Percentiles rank a stretch among this genome's conserved stretches.
These are phyloP conservation scores for Claviceps fusiformis DNA, from an alignment of 2,329 filamentous ascomycete genomes.

Conservation along the genomic window DNA sequence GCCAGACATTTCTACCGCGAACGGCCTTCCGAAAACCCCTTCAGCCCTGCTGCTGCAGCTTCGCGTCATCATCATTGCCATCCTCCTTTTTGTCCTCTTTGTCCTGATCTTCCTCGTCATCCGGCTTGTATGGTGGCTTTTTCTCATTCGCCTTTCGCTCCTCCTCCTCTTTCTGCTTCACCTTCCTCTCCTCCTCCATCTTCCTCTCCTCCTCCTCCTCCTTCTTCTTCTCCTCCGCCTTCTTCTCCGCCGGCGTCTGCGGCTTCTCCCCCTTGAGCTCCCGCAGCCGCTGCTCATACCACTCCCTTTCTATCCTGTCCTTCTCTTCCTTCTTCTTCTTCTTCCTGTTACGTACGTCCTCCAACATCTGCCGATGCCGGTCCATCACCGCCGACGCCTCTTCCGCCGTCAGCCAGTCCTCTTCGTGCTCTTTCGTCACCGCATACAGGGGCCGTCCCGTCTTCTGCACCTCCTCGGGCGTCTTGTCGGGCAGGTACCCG, in stretches of 20 bases:
- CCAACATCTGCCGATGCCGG: neutral
- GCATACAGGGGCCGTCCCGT: neutral
- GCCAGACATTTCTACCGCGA: no score
- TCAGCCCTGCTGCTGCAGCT: no score
- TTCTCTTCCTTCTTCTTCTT: neutral
- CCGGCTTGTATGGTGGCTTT: no score
- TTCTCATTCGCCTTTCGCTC: neutral
- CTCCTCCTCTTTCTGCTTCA: neutral
- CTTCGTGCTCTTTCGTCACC: neutral
- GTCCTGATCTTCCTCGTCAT: no score
- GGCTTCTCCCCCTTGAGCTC: neutral
- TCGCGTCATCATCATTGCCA: no score
- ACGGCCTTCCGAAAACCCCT: no score
- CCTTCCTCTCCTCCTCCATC: neutral
- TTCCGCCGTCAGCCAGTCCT: neutral
- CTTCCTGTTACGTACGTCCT: no score
- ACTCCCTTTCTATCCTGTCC: neutral
- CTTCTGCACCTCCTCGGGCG: neutral
- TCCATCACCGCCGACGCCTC: neutral
- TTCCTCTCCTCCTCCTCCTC: neutral
- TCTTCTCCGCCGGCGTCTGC: neutral
- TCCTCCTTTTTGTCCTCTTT: no score
- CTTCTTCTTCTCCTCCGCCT: no score
- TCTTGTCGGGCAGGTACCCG: neutral
- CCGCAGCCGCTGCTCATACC: neutral